These are phyloP conservation scores for Candida montana DNA, from an alignment of 805 yeast genomes.

Conservation along the genomic window DNA sequence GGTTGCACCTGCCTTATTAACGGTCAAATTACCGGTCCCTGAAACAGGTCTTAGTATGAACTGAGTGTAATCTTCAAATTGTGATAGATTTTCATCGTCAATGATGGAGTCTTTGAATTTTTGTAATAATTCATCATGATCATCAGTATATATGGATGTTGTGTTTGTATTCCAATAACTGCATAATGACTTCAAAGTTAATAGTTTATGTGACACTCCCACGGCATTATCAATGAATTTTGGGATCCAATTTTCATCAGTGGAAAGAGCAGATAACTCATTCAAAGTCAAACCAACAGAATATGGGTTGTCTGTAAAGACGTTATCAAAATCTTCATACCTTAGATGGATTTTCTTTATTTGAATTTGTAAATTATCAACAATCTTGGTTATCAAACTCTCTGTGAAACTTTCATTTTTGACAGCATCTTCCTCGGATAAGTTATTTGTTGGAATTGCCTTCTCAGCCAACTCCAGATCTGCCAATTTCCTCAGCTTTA, in stretches of 20 bases:
- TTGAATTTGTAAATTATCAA: constrained; percentile 88
- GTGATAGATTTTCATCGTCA: constrained; percentile 27
- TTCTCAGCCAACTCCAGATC: constrained; percentile 51
- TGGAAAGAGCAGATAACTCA: constrained; percentile 87
- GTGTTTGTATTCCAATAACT: constrained; percentile 80
- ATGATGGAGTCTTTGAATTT: constrained; percentile 43
- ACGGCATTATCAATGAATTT: constrained; percentile 73
- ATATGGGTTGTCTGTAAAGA: constrained; percentile 70
- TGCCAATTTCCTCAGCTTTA: constrained; percentile 64
- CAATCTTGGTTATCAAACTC: constrained; percentile 78
- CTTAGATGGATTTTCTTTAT: constrained; percentile 88
- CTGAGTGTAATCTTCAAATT: constrained; percentile 33
- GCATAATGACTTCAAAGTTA: constrained; percentile 69
- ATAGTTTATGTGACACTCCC: constrained; percentile 64
- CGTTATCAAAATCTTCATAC: constrained; percentile 72
- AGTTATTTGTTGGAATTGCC: constrained; percentile 32
- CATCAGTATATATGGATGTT: constrained; percentile 40
- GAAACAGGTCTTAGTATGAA: constrained; percentile 80
- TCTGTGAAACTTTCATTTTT: constrained; percentile 82
- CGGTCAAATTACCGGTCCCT: constrained; percentile 76
- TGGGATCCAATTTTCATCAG: constrained; percentile 81
- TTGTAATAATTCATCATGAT: constrained; percentile 43
- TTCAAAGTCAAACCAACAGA: constrained; percentile 77
- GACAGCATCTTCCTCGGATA: constrained; percentile 33
- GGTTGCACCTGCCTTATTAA: constrained; percentile 76